A percentile compares a stretch with the other conserved stretches of the same genome.
phyloP scores from a whole-genome alignment of 257 asterid species.

The Marsdenia floribunda region DNA sequence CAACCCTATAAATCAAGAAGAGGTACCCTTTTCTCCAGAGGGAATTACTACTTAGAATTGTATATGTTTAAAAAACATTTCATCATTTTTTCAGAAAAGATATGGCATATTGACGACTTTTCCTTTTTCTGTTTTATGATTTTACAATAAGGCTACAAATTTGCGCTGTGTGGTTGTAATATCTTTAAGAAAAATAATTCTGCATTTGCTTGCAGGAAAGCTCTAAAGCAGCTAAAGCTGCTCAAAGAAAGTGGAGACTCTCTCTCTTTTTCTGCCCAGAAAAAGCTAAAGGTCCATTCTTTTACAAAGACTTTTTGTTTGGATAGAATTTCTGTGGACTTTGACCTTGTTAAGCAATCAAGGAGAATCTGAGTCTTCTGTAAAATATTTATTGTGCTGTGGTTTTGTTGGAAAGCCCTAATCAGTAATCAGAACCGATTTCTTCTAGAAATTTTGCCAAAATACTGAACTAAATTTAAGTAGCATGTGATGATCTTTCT shows the following conservation, averaged over 20 bases:
- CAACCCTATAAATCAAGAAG: not conserved
- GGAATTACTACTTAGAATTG: not conserved
- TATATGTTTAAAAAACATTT: too few relatives aligned
- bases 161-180: not conserved
- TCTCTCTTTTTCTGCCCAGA: not conserved
- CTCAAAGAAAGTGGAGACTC: not conserved
- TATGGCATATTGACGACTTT: too few relatives aligned
- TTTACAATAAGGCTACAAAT: not conserved
- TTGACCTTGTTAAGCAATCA: not conserved
- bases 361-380: too few relatives aligned
- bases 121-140: too few relatives aligned
- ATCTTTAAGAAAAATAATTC: not conserved
- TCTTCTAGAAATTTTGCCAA: not conserved
- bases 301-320: not conserved
- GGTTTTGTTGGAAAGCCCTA: not conserved
- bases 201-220: not conserved
- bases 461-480: too few relatives aligned
- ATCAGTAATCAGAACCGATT: not conserved
- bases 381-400: too few relatives aligned
- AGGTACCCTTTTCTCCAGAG: not conserved
- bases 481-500: not conserved
- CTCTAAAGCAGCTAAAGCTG: not conserved
- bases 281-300: not conserved
- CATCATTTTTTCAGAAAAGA: too few relatives aligned
- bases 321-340: not conserved